These are phyloP conservation scores for Gossypium gossypioides DNA, from an alignment of 441 rosid species.

Conservation along the genomic window DNA sequence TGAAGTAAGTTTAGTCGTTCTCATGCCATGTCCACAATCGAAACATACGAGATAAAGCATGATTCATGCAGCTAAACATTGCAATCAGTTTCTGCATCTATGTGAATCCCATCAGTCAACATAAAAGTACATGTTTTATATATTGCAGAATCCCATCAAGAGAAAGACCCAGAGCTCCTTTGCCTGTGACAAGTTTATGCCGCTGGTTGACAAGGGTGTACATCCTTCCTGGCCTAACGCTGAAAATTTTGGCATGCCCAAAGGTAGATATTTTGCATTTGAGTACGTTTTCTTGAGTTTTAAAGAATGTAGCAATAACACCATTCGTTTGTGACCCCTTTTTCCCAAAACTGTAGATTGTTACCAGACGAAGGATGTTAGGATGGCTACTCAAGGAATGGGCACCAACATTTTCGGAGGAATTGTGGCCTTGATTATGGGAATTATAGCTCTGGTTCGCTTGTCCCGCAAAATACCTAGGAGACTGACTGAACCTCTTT, in stretches of 20 bases:
- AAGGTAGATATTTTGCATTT: not conserved
- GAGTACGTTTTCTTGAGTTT: not conserved
- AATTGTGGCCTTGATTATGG: slow-evolving; percentile 53
- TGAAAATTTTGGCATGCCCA: not conserved
- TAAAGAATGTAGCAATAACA: not conserved
- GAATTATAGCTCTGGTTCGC: slow-evolving; percentile 55
- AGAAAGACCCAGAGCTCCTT: slow-evolving; percentile 15
- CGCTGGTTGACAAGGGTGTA: slow-evolving; percentile 41
- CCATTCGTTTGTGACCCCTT: not conserved
- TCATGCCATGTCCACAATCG: not conserved
- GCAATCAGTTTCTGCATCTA: not conserved
- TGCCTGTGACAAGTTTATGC: slow-evolving; percentile 24
- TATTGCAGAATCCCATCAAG: slow-evolving; percentile 24
- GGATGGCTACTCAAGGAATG: slow-evolving; percentile 17
- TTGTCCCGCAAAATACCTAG: slow-evolving; percentile 54
- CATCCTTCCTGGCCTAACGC: slow-evolving; percentile 33
- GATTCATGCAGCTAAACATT: not conserved
- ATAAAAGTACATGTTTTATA: not conserved
- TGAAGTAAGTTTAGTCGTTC: slow-evolving; percentile 24
- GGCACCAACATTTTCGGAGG: slow-evolving; percentile 37
- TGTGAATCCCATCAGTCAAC: not conserved
- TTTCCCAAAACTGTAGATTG: slow-evolving; percentile 14
- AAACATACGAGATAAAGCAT: not conserved
- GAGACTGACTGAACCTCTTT: slow-evolving; percentile 44
- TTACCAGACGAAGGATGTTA: slow-evolving; percentile 15